These are phyloP conservation scores for Saccharomycopsis phalli DNA, from an alignment of 1,139 yeast genomes.

Conservation along the genomic window DNA sequence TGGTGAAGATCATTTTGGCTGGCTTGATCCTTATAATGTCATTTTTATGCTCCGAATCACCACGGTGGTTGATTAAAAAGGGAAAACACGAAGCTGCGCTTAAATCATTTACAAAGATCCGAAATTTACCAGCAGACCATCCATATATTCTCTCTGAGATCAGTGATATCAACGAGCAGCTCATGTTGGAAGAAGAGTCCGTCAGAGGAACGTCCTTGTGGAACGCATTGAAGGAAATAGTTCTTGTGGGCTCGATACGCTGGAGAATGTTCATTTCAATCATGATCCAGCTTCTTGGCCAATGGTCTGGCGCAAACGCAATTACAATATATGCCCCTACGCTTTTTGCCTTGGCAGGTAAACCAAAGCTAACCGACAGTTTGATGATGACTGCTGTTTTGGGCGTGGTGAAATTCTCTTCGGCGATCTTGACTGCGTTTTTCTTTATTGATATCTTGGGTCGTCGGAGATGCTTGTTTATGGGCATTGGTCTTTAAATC, in stretches of 20 bases:
- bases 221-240: constrained; percentile 30
- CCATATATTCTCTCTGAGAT: constrained; percentile 46
- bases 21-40: constrained; percentile 31
- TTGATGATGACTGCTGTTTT: constrained; percentile 48
- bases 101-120: constrained; percentile 28
- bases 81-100: constrained; percentile 29
- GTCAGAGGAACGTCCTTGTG: constrained; percentile 26
- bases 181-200: constrained; percentile 32
- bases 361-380: constrained; percentile 31
- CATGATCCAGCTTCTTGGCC: constrained; percentile 43
- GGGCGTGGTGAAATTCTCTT: constrained; percentile 40
- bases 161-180: constrained; percentile 44
- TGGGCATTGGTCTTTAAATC: constrained; percentile 32
- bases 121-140: constrained; percentile 41
- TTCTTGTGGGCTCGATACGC: constrained; percentile 35
- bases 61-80: constrained; percentile 32
- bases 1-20: constrained; percentile 31
- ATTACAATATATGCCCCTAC: constrained; percentile 48
- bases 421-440: constrained; percentile 38
- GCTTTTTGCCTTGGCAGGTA: constrained; percentile 42
- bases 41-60: constrained; percentile 35
- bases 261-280: constrained; percentile 41
- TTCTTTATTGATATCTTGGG: constrained; percentile 40
- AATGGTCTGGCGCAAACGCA: constrained; percentile 57
- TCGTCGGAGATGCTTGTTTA: constrained; percentile 36